Evolutionary conservation across 495 filamentous ascomycete species (phyloP).

Genomic region (Neurospora sp.): DNA sequence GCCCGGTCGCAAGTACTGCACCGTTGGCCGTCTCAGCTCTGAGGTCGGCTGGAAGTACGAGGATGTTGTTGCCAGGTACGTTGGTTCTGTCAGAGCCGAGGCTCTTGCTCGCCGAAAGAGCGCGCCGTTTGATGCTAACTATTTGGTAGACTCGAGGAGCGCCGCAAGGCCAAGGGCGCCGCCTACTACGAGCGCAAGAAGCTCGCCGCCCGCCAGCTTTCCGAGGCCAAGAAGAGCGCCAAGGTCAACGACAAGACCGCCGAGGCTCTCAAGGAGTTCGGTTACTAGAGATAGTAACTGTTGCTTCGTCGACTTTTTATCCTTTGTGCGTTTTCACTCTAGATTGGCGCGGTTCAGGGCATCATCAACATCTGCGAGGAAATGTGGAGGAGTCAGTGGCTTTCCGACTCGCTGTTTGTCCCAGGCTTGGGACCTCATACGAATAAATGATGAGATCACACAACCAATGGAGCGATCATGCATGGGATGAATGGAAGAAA

Average conservation of each 20-base stretch:
- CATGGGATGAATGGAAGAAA: constrained; percentile 23
- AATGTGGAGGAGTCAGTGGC: constrained; percentile 24
- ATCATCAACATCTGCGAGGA: constrained; percentile 32
- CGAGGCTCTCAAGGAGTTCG: constrained; percentile 43
- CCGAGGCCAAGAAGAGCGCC: constrained; percentile 84
- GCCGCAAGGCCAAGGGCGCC: constrained; percentile 95
- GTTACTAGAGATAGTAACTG: constrained; percentile 38
- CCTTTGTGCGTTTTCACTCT: constrained; percentile 31
- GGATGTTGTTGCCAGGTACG: constrained; percentile 93
- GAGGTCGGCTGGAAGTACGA: constrained; percentile 99
- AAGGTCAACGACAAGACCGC: constrained; percentile 63
- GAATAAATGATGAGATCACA: constrained; percentile 28
- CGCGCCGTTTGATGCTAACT: constrained; percentile 28
- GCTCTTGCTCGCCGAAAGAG: background rate
- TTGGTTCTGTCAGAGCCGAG: constrained; percentile 12
- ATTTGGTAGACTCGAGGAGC: constrained; percentile 79
- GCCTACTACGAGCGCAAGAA: constrained; percentile 99
- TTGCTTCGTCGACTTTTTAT: constrained; percentile 13
- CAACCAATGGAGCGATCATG: constrained; percentile 29
- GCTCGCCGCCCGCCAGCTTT: constrained; percentile 75
- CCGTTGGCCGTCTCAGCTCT: constrained; percentile 91
- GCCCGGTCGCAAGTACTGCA: constrained; percentile 99
- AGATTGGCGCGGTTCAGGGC: constrained; percentile 34
- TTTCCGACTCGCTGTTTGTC: constrained; percentile 26
- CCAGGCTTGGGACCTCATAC: constrained; percentile 27